phyloP scores from a whole-genome alignment of 768 basidiomycete genomes.

The Pulveroboletus sp. region DNA sequence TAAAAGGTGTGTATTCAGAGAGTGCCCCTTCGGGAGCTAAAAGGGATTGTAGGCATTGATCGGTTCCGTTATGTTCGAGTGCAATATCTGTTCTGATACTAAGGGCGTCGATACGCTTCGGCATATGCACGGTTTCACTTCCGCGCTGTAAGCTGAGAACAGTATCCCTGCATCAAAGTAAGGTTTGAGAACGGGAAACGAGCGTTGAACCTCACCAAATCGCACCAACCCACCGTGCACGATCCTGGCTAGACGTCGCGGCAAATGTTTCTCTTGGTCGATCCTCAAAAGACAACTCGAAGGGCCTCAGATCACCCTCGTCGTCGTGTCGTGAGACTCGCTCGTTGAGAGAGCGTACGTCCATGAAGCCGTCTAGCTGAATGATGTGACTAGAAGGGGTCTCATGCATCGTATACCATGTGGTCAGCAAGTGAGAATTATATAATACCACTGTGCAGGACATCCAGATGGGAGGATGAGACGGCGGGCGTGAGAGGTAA shows the following conservation, averaged over 20 bases:
- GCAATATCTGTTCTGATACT: constrained; percentile 16
- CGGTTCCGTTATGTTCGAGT: neutral
- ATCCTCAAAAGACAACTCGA: constrained; percentile 61
- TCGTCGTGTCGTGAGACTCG: constrained; percentile 38
- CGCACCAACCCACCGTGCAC: constrained; percentile 70
- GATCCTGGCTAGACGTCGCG: constrained; percentile 51
- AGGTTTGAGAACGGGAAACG: neutral
- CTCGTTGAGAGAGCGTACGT: constrained; percentile 62
- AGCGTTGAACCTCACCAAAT: constrained; percentile 50
- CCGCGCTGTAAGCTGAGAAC: constrained; percentile 41
- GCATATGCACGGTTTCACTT: neutral
- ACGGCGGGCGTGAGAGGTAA: constrained; percentile 39
- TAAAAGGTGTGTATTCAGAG: constrained; percentile 29
- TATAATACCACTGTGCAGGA: constrained; percentile 39
- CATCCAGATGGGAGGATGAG: constrained; percentile 44
- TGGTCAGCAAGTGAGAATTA: constrained; percentile 41
- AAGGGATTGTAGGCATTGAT: constrained; percentile 1
- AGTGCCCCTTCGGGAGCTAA: constrained; percentile 15
- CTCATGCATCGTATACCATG: constrained; percentile 40
- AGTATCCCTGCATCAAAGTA: constrained; percentile 45
- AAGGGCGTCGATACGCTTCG: constrained; percentile 3
- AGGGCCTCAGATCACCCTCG: constrained; percentile 47
- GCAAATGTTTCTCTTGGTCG: constrained; percentile 56
- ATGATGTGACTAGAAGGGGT: constrained; percentile 44
- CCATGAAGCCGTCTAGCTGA: constrained; percentile 47